These are phyloP conservation scores for Pichia deserticola DNA, from an alignment of 805 yeast species.

Conservation along the genomic window DNA sequence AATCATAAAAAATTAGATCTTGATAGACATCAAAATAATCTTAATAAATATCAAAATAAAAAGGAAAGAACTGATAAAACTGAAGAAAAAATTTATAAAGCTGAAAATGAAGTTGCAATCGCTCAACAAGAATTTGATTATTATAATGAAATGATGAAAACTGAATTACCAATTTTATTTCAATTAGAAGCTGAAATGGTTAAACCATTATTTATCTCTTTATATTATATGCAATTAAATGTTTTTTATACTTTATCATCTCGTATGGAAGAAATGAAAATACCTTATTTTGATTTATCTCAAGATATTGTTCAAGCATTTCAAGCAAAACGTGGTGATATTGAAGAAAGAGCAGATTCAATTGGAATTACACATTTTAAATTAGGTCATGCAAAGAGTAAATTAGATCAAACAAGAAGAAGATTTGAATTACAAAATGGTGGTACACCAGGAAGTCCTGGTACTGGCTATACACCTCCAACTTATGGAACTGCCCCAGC, in stretches of 20 bases:
- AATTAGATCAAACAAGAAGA: conserved; percentile 75
- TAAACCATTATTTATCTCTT: conserved; percentile 86
- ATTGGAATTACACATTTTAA: conserved; percentile 88
- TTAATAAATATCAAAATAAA: conserved; percentile 70
- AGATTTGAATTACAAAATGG: conserved; percentile 45
- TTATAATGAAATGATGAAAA: conserved; percentile 89
- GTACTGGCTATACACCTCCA: conserved; percentile 16
- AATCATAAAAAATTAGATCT: conserved; percentile 92
- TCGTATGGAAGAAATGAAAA: conserved; percentile 92
- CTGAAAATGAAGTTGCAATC: conserved; percentile 80
- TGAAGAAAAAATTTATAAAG: conserved; percentile 82
- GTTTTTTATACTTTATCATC: conserved; percentile 88
- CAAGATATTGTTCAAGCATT: conserved; percentile 81
- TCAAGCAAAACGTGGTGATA: conserved; percentile 74
- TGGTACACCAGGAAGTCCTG: conserved; percentile 19
- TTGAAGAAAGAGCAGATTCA: conserved; percentile 83
- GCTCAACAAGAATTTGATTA: conserved; percentile 96
- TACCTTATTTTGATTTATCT: conserved; percentile 86
- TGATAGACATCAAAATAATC: conserved; percentile 70
- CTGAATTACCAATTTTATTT: conserved; percentile 82
- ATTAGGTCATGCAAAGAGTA: conserved; percentile 78
- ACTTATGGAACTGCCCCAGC: conserved; percentile 12
- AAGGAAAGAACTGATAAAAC: conserved; percentile 81
- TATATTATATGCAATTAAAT: conserved; percentile 96
- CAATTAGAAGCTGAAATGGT: conserved; percentile 86